Conservation (phyloP, 176 grass and related monocot genomes). For the Musa acuminata region DNA sequence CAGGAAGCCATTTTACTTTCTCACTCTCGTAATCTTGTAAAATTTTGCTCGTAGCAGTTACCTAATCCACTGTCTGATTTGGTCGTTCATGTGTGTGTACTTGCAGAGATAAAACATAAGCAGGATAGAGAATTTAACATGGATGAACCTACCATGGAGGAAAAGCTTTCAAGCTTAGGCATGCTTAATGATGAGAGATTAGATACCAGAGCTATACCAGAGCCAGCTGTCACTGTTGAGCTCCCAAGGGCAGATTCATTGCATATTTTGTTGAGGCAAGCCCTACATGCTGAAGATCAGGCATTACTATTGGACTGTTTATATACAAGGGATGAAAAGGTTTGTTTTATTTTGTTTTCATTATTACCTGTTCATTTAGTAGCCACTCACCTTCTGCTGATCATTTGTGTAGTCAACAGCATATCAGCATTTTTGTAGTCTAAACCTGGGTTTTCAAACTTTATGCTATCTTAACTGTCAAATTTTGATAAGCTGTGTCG, state of each 20-base stretch:
- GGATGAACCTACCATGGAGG: conserved; percentile 74
- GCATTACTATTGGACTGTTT: conserved; percentile 59
- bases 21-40: neutral
- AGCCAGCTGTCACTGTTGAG: conserved; percentile 35
- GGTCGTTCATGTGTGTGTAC: conserved; percentile 10
- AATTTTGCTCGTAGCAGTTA: neutral
- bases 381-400: neutral
- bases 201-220: conserved; percentile 19
- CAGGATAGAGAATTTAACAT: conserved; percentile 34
- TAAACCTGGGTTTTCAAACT: neutral
- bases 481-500: neutral
- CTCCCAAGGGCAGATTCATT: conserved; percentile 84
- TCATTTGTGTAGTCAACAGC: too few species aligned
- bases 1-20: too few species aligned
- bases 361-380: neutral
- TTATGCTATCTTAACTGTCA: neutral
- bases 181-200: conserved; percentile 30
- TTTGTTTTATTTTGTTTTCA: conserved; percentile 23
- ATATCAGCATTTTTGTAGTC: neutral
- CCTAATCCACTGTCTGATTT: conserved; percentile 4
- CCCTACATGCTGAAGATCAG: conserved; percentile 76
- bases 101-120: conserved; percentile 34
- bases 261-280: conserved; percentile 91
- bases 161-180: conserved; percentile 60
- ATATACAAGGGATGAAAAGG: conserved; percentile 76